Evolutionary conservation across 2,329 filamentous ascomycete genomes (phyloP), one percentile per base, ranked within the genome.

Genomic region (Aspergillus aculeatinus): DNA sequence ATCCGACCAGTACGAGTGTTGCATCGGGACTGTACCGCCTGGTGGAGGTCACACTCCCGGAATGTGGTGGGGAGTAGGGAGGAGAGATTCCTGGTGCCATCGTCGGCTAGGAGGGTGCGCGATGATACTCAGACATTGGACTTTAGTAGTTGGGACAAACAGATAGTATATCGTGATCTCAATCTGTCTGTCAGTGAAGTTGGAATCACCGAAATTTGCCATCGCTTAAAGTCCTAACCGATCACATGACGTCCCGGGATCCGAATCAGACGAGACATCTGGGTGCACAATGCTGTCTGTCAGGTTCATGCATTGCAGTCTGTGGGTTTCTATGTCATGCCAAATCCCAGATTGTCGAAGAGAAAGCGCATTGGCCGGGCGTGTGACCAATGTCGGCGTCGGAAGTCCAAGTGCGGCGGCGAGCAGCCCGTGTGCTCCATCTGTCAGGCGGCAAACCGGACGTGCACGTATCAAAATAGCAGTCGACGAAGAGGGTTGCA

Each of bases 381-480:
- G 42, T 89, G 87, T 73, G 51, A 54, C 19, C 85, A 89, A 66
- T 84, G 85, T 64, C 89, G 87, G 67, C 82, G 87, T 52, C 83
- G 84, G 33, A 82, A 86, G 59, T 87, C 90, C 71, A 89, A 88
- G 68, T 91, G 88, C 72, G 87, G 91, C 68, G 88, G 89, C 16
- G 79, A 79, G n/a, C 84, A 85, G 63, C 88, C 88, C 4, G 77
- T 77, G 19, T 91, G 88, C 73, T 83, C 83, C 48, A 86, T 87
- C 6, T 91, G 89, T 74, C 51, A 50, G n/a, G 47, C 54, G 27
- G 59, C 60, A 3, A 58, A 59, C 23, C 61, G 63, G 21, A 47
- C 55, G 4, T 68, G 67, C 44, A 67, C 63, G 7, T 69, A 69
- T 51, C 33, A 65, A 21, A 63, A 57, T 16, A 60, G 55, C 19